Evolutionary conservation across 2,329 filamentous ascomycete genomes (phyloP).

Genomic region (Ophiocordyceps camponoti-rufipedis): DNA sequence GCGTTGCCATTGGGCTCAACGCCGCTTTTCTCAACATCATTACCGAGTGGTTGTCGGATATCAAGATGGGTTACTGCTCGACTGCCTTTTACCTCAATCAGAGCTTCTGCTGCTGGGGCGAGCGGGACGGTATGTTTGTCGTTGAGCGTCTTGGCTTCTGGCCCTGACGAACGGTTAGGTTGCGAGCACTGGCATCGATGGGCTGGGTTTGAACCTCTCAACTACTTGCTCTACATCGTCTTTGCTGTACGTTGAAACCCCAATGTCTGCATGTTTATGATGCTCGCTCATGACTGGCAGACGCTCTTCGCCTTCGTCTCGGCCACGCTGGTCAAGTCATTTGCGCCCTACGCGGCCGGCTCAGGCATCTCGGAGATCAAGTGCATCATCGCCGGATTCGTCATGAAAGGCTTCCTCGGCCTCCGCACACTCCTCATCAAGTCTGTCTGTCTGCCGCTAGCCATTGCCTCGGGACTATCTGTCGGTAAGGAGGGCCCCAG

Average conservation of each 20-base stretch:
- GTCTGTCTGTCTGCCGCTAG: slow-evolving; percentile 73
- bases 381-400: slow-evolving; percentile 94
- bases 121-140: slow-evolving; percentile 48
- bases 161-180: slow-evolving; percentile 22
- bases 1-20: slow-evolving; percentile 81
- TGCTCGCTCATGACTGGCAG: slow-evolving; percentile 17
- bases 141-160: background rate
- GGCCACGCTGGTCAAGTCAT: slow-evolving; percentile 71
- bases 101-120: slow-evolving; percentile 94
- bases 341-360: slow-evolving; percentile 88
- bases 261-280: background rate
- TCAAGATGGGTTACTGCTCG: slow-evolving; percentile 89
- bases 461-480: slow-evolving; percentile 84
- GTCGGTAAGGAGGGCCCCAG: slow-evolving; percentile 96
- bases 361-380: slow-evolving; percentile 98
- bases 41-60: slow-evolving; percentile 90
- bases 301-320: slow-evolving; percentile 66
- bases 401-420: slow-evolving; percentile 96
- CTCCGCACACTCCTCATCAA: slow-evolving; percentile 89
- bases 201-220: slow-evolving; percentile 59
- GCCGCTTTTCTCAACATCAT: slow-evolving; percentile 87
- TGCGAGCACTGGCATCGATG: slow-evolving; percentile 81
- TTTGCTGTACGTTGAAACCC: slow-evolving; percentile 44
- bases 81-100: slow-evolving; percentile 96
- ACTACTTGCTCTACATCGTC: slow-evolving; percentile 76